A percentile compares a stretch with the other conserved stretches of the same genome.
Conservation (phyloP, 1,284 basidiomycete genomes). For the Acaromyces ingoldii region DNA sequence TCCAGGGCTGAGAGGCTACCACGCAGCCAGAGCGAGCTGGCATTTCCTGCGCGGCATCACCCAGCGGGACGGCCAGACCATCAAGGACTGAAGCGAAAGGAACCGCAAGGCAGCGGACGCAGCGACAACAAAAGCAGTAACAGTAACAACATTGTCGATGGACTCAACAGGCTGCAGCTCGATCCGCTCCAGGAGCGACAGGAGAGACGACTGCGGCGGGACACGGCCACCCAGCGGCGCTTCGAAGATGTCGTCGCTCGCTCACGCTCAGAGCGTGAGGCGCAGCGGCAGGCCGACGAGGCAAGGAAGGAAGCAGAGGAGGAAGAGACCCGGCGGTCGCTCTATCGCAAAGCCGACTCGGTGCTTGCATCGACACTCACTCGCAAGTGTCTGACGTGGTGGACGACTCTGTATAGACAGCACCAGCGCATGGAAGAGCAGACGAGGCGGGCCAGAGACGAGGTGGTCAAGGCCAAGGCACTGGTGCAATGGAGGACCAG, state of each 20-base stretch:
- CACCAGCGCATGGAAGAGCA: not conserved
- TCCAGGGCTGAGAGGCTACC: not conserved
- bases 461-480: not conserved
- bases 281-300: constrained; percentile 10
- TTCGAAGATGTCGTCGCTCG: constrained; percentile 29
- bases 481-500: not conserved
- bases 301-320: constrained; percentile 11
- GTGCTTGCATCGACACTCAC: not conserved
- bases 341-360: constrained; percentile 14
- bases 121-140: no score
- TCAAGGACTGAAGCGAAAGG: not conserved
- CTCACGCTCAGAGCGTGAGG: constrained; percentile 18
- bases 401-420: not conserved
- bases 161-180: no score
- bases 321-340: constrained; percentile 1
- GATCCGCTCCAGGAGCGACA: no score
- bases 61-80: not conserved
- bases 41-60: not conserved
- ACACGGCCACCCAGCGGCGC: constrained; percentile 1
- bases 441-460: not conserved
- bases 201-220: not conserved
- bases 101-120: not conserved
- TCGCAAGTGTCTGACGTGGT: not conserved
- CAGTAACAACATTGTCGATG: no score
- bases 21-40: not conserved